Evolutionary conservation across 352 stramenopile genomes (phyloP).

Genomic region (Phytopythium helicoides): DNA sequence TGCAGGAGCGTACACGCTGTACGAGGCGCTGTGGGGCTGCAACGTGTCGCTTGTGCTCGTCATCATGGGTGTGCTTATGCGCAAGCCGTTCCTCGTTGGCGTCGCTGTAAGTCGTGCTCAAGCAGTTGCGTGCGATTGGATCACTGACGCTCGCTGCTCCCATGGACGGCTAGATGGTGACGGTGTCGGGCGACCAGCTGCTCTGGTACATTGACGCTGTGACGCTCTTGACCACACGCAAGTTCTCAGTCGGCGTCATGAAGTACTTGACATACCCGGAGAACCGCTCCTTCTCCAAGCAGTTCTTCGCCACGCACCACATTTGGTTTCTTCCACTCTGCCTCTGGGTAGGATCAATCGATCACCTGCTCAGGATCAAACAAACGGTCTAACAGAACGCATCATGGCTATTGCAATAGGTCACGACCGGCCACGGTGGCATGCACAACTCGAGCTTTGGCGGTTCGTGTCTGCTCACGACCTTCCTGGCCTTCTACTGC

Average conservation of each 20-base stretch:
- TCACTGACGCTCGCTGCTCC: too few relatives aligned
- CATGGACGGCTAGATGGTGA: conserved; percentile 61
- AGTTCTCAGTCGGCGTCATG: conserved; percentile 87
- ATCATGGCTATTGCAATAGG: conserved; percentile 18
- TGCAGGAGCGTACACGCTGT: conserved; percentile 70
- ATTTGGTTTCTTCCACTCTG: conserved; percentile 84
- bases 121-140: too few relatives aligned
- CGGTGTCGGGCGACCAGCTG: conserved; percentile 92
- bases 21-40: conserved; percentile 80
- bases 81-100: conserved; percentile 82
- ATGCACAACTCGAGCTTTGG: conserved; percentile 76
- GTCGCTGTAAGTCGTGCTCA: conserved; percentile 39
- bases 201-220: conserved; percentile 90
- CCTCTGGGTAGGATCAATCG: conserved; percentile 47
- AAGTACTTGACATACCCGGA: conserved; percentile 89
- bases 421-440: conserved; percentile 60
- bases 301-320: conserved; percentile 80
- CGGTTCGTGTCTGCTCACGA: conserved; percentile 51
- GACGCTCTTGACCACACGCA: conserved; percentile 68
- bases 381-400: background rate
- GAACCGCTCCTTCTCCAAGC: conserved; percentile 80
- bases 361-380: background rate
- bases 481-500: conserved; percentile 57
- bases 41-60: conserved; percentile 74
- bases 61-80: conserved; percentile 61